These are phyloP conservation scores for Diaporthe nobilis DNA, from an alignment of 2,329 filamentous ascomycete genomes.

Conservation along the genomic window DNA sequence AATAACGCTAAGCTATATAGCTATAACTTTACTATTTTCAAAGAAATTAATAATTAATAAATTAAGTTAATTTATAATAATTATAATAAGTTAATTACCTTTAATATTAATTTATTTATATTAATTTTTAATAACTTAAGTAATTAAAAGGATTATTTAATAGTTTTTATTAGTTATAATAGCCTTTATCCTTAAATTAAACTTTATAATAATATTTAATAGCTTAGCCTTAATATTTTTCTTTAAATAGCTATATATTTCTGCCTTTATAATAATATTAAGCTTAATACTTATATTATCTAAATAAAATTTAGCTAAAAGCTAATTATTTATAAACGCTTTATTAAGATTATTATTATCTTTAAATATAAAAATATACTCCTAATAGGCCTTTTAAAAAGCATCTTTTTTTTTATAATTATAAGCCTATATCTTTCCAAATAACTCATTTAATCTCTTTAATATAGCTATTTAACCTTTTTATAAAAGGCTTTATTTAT, in stretches of 20 bases:
- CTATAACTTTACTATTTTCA: not conserved
- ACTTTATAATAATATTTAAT: not conserved
- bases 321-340: not conserved
- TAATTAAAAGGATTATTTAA: not conserved
- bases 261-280: not conserved
- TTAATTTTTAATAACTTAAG: not conserved
- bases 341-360: not conserved
- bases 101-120: not conserved
- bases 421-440: not conserved
- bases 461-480: not conserved
- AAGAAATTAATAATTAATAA: not conserved
- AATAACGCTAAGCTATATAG: not conserved
- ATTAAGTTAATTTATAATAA: not conserved
- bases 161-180: not conserved
- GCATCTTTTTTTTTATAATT: not conserved
- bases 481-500: not conserved
- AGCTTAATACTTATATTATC: not conserved
- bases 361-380: not conserved
- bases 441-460: not conserved
- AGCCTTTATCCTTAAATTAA: not conserved
- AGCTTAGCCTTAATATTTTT: not conserved
- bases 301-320: not conserved
- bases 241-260: not conserved
- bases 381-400: not conserved
- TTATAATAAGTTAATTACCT: not conserved